Percentiles rank a stretch among this genome's conserved stretches.
phyloP scores from a whole-genome alignment of 148 eudicot genomes.

The Persicaria tinctoria region DNA sequence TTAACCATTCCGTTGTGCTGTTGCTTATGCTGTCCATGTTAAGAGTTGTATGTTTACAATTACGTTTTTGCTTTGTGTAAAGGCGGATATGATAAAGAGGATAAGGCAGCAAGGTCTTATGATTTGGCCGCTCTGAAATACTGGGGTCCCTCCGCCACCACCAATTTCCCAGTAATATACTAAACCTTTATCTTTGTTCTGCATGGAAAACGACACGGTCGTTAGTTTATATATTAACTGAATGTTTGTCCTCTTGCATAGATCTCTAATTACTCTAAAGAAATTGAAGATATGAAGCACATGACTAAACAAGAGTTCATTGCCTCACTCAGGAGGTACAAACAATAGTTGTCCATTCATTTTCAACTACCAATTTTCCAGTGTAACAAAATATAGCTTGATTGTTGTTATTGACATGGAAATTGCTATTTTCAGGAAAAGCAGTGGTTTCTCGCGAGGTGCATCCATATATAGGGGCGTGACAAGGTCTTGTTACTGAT shows the following conservation, averaged over 20 bases:
- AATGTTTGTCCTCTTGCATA: slow-evolving; percentile 14
- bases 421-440: slow-evolving; percentile 50
- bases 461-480: slow-evolving; percentile 97
- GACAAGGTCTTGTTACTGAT: slow-evolving; percentile 39
- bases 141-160: slow-evolving; percentile 96
- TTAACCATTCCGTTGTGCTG: neutral
- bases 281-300: slow-evolving; percentile 84
- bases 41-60: neutral
- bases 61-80: neutral
- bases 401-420: neutral
- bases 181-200: neutral
- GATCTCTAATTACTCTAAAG: slow-evolving; percentile 62
- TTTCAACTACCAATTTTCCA: neutral
- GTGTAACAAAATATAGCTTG: neutral
- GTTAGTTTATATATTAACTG: neutral
- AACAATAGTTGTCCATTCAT: neutral
- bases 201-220: neutral
- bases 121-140: slow-evolving; percentile 96
- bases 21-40: neutral
- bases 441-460: slow-evolving; percentile 97
- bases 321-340: slow-evolving; percentile 83
- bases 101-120: slow-evolving; percentile 94
- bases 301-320: slow-evolving; percentile 91
- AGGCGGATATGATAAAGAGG: slow-evolving; percentile 99
- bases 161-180: slow-evolving; percentile 83